These are phyloP conservation scores for Nakaseomyces kungkrabaensis DNA, from an alignment of 1,139 yeast genomes.

Conservation along the genomic window DNA sequence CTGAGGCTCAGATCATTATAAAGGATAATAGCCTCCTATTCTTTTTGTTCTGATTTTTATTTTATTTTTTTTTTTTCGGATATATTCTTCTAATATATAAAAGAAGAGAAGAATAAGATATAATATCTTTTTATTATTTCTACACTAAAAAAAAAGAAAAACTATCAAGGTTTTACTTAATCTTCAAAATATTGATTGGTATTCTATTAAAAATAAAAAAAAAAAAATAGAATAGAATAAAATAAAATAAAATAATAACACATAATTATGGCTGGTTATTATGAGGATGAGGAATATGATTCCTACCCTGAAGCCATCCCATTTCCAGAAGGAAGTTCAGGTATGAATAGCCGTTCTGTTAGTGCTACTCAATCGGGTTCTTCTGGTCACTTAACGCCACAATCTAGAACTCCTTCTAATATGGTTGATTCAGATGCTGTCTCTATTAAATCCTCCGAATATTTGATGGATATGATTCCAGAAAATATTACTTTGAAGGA, in stretches of 20 bases:
- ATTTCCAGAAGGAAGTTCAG: not conserved
- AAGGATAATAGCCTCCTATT: too few species aligned
- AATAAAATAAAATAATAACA: not conserved
- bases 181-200: too few species aligned
- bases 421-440: slow-evolving; percentile 10
- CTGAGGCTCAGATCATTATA: too few species aligned
- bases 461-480: slow-evolving; percentile 19
- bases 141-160: too few species aligned
- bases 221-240: not conserved
- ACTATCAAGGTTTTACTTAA: too few species aligned
- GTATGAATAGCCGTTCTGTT: not conserved
- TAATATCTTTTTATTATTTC: too few species aligned
- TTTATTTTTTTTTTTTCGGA: too few species aligned
- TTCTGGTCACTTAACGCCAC: not conserved
- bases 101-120: too few species aligned
- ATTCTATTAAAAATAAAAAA: not conserved
- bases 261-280: not conserved
- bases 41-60: too few species aligned
- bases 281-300: not conserved
- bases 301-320: not conserved
- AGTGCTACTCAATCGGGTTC: not conserved
- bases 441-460: slow-evolving; percentile 19
- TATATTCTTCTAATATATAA: too few species aligned
- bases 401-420: not conserved
- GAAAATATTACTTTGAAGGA: slow-evolving; percentile 14